Conservation (phyloP, 495 filamentous ascomycete species). For the Penicillium roqueforti region DNA sequence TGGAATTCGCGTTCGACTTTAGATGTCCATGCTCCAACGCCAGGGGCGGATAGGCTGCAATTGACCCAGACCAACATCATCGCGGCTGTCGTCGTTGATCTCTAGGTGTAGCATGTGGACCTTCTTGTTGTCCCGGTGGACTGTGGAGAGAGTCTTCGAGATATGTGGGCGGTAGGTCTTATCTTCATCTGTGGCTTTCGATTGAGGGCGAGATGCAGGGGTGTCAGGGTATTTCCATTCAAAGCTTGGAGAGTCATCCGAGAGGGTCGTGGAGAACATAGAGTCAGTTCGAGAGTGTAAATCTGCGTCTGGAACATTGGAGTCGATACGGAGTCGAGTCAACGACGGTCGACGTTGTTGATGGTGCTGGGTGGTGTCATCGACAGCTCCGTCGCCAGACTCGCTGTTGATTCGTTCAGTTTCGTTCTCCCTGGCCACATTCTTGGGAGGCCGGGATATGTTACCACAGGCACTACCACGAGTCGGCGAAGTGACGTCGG, state of each 20-base stretch:
- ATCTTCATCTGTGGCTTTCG: conserved; percentile 37
- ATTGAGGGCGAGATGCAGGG: conserved; percentile 38
- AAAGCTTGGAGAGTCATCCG: conserved; percentile 28
- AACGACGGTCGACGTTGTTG: conserved; percentile 24
- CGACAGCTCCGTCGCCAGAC: conserved; percentile 5
- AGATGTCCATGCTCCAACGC: conserved; percentile 51
- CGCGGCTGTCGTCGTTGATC: conserved; percentile 35
- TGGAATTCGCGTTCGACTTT: neutral
- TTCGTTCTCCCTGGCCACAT: neutral
- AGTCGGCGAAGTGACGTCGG: conserved; percentile 41
- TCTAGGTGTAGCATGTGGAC: conserved; percentile 41
- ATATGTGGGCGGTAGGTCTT: conserved; percentile 30
- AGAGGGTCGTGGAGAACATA: conserved; percentile 31
- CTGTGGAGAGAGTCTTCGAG: conserved; percentile 34
- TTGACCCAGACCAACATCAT: conserved; percentile 36
- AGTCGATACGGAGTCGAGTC: conserved; percentile 16
- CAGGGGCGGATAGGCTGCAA: conserved; percentile 41
- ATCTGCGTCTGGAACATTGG: conserved; percentile 28
- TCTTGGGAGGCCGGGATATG: conserved; percentile 11
- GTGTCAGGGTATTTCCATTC: conserved; percentile 40
- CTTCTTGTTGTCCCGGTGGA: conserved; percentile 34
- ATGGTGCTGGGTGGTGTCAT: conserved; percentile 11
- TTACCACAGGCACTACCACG: conserved; percentile 14
- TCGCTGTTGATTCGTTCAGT: conserved; percentile 9
- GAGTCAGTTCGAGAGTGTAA: conserved; percentile 35